Conservation (phyloP, 2,329 filamentous ascomycete species). For the Teratosphaeria viscida region DNA sequence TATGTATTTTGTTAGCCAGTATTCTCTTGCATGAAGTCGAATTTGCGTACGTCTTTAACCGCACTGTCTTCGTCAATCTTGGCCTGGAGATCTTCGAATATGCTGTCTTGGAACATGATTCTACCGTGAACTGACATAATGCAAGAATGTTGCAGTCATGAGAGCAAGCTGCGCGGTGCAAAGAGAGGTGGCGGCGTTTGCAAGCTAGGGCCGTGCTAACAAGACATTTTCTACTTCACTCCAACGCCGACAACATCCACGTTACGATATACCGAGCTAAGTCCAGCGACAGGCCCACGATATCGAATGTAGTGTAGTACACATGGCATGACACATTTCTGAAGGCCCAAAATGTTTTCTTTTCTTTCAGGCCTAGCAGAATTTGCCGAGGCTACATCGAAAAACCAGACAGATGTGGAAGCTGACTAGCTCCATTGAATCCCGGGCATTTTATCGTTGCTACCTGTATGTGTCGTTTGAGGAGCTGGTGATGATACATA, state of each 20-base stretch:
- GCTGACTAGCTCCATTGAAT: background rate
- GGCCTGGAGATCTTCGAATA: slow-evolving; percentile 78
- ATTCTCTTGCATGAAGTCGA: background rate
- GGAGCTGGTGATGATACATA: no score
- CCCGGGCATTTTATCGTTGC: no score
- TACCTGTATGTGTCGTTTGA: no score
- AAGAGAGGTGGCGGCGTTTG: background rate
- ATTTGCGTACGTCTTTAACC: slow-evolving; percentile 55
- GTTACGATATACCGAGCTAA: background rate
- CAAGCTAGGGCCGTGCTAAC: background rate
- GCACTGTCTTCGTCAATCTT: slow-evolving; percentile 81
- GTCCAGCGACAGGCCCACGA: background rate
- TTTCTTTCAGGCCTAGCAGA: background rate
- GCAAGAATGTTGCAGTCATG: background rate
- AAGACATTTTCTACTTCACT: background rate
- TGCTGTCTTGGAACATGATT: slow-evolving; percentile 30
- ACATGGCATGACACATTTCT: no score
- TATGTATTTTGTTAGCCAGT: slow-evolving; percentile 23
- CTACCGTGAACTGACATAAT: background rate
- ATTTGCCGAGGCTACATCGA: slow-evolving; percentile 1
- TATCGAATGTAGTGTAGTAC: background rate
- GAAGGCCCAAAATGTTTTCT: background rate
- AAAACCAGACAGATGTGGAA: background rate
- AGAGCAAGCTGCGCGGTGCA: background rate
- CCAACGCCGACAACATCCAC: background rate